Base-by-base conservation (phyloP, 345 rosid genomes). In the Arabidopsis arenosa region DNA sequence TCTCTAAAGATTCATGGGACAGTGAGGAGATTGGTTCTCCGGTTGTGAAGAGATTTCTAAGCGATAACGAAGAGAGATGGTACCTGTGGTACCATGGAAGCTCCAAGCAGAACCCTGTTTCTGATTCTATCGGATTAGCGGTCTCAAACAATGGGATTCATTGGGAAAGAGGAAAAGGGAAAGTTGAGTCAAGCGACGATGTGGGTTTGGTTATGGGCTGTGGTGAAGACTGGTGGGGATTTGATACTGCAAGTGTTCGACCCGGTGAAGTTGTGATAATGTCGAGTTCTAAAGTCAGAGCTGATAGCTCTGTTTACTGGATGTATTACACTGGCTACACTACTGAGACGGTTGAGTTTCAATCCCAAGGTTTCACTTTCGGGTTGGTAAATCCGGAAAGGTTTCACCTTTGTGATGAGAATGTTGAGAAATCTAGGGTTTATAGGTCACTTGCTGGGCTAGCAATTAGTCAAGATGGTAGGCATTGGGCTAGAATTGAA, bases 401-500 rank as follows among this genome's bases (percentile, higher is more conserved):
- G 74, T 80, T 74, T 77, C 67, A 62, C 5, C 11, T 35, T 78
- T 64, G 63, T 36, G 67, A 32, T 72, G 80, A 72, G 43, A 72
- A 76, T 56, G 57, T 14, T 35, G 66, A 17, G 18, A 72, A 17
- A 17, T 71, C 40, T 15, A 74, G 57, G 54, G 49, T 84, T 40
- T 79, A 53, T 18, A 84, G 80, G 79, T 88, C 92, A 11, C 86
- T 85, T 35, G 93, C 92, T 3, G 97, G 97, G 4, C 76, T 93
- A 49, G 96, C 92, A 21, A 89, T 87, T 30, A 93, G 97, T 75
- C 97, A 91, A 66, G 96, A 93, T 67, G 97, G 92, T 64, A 84
- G 91, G 71, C 84, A 91, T 56, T 93, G 97, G 98, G 97, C 93
- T 43, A 89, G 92, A 79, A 89, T 93, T 67, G 96, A 93, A 84